phyloP scores from a whole-genome alignment of 768 basidiomycete genomes.

The Daedaleopsis nitida region DNA sequence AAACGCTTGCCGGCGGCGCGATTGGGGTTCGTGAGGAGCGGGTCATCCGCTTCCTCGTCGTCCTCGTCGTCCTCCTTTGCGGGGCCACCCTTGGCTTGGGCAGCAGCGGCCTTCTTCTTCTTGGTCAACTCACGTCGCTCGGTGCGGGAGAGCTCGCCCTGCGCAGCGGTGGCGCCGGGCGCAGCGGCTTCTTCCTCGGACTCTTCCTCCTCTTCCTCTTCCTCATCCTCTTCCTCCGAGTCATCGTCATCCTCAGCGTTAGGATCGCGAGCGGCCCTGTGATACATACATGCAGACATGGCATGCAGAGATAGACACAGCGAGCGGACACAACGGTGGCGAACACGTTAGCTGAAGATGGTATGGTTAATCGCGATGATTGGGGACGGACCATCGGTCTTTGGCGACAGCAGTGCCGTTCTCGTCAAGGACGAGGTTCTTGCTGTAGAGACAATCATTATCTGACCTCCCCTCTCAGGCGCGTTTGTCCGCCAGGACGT shows the following conservation, averaged over 20 bases:
- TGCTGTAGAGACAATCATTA: slow-evolving; percentile 39
- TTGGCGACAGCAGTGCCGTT: slow-evolving; percentile 55
- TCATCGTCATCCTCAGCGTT: slow-evolving; percentile 35
- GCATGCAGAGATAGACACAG: no score
- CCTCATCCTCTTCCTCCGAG: slow-evolving; percentile 45
- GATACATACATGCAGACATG: neutral
- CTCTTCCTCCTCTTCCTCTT: slow-evolving; percentile 47
- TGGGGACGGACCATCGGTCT: slow-evolving; percentile 45
- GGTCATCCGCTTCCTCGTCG: slow-evolving; percentile 60
- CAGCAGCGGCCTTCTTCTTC: slow-evolving; percentile 67
- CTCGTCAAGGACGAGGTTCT: slow-evolving; percentile 59
- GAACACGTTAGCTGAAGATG: neutral
- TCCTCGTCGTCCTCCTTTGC: slow-evolving; percentile 32
- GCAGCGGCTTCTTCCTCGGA: slow-evolving; percentile 44
- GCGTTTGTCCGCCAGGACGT: slow-evolving; percentile 4
- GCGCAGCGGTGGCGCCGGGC: slow-evolving; percentile 30
- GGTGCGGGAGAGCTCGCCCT: slow-evolving; percentile 65
- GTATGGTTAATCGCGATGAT: slow-evolving; percentile 4
- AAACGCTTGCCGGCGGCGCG: slow-evolving; percentile 66
- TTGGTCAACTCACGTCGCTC: slow-evolving; percentile 75
- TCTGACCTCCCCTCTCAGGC: slow-evolving; percentile 9
- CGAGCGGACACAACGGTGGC: no score
- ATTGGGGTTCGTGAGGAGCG: slow-evolving; percentile 78
- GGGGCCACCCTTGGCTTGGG: slow-evolving; percentile 47
- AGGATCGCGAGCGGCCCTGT: slow-evolving; percentile 24